Evolutionary conservation across 139 green algal species (phyloP).

Genomic region (Astrephomene gubernaculifera): DNA sequence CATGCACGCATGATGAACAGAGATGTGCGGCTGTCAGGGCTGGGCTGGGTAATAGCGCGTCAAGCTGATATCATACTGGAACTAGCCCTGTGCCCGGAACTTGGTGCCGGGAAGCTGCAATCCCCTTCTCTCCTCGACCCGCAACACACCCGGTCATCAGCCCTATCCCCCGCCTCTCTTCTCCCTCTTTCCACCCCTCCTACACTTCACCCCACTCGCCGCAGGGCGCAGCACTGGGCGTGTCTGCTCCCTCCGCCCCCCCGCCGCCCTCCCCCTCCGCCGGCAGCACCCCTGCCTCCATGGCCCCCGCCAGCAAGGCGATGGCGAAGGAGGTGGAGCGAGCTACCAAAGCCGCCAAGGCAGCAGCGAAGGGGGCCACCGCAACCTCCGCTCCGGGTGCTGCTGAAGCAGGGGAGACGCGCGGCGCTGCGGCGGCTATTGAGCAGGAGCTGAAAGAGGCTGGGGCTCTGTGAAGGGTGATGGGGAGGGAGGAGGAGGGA

Average conservation of each 20-base stretch:
- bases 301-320: constrained; percentile 30
- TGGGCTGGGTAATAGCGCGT: not conserved
- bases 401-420: not conserved
- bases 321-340: constrained; percentile 27
- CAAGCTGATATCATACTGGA: too few species aligned
- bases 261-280: not conserved
- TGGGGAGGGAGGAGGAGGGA: too few species aligned
- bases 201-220: not conserved
- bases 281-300: not conserved
- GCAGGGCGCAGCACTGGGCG: constrained; percentile 7
- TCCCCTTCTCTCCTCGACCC: not conserved
- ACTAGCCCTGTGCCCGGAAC: not conserved
- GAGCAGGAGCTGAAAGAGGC: constrained; percentile 26
- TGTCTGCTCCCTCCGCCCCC: not conserved
- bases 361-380: not conserved
- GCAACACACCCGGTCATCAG: too few species aligned
- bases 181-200: not conserved
- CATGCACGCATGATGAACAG: too few species aligned
- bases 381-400: not conserved
- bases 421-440: not conserved
- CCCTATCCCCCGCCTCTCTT: not conserved
- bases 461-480: constrained; percentile 5
- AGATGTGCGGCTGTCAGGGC: not conserved
- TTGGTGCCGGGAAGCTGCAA: not conserved
- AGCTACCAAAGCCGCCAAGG: not conserved